Conservation (phyloP, 2,329 filamentous ascomycete genomes). For the Neonectria hederae region DNA sequence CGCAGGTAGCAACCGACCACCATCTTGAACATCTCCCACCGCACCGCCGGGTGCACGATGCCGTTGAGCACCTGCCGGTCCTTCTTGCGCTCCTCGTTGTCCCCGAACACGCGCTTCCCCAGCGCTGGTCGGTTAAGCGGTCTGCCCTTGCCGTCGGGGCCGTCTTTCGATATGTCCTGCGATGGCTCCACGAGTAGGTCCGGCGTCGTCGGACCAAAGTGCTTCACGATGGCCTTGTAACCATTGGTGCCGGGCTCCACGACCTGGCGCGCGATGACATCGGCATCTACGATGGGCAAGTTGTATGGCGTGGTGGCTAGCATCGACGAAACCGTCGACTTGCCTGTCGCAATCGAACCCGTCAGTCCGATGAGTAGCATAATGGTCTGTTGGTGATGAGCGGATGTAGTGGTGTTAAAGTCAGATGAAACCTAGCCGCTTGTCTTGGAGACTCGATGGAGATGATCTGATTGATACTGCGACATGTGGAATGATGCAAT, state of each 20-base stretch:
- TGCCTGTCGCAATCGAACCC: slow-evolving; percentile 96
- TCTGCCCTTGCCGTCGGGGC: slow-evolving; percentile 69
- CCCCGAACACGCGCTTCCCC: slow-evolving; percentile 86
- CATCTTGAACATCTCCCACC: slow-evolving; percentile 80
- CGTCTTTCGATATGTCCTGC: slow-evolving; percentile 61
- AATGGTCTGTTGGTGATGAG: not conserved
- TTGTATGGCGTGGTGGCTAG: slow-evolving; percentile 83
- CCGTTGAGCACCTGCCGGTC: slow-evolving; percentile 83
- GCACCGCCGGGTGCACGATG: slow-evolving; percentile 93
- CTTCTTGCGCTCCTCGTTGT: slow-evolving; percentile 71
- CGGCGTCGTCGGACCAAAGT: slow-evolving; percentile 85
- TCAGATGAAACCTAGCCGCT: not conserved
- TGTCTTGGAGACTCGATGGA: not conserved
- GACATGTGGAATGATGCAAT: slow-evolving; percentile 33
- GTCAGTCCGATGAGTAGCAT: slow-evolving; percentile 98
- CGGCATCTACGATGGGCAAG: slow-evolving; percentile 92
- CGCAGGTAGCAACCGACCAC: slow-evolving; percentile 77
- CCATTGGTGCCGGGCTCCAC: slow-evolving; percentile 90
- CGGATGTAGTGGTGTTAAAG: not conserved
- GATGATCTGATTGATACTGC: slow-evolving; percentile 29
- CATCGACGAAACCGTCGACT: slow-evolving; percentile 91
- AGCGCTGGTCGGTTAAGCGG: slow-evolving; percentile 88
- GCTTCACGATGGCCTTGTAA: slow-evolving; percentile 81
- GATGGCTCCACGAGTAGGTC: slow-evolving; percentile 78
- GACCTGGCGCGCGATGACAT: slow-evolving; percentile 89